Evolutionary conservation across 768 basidiomycete genomes (phyloP).

Genomic region (Rhizopogon sp.): DNA sequence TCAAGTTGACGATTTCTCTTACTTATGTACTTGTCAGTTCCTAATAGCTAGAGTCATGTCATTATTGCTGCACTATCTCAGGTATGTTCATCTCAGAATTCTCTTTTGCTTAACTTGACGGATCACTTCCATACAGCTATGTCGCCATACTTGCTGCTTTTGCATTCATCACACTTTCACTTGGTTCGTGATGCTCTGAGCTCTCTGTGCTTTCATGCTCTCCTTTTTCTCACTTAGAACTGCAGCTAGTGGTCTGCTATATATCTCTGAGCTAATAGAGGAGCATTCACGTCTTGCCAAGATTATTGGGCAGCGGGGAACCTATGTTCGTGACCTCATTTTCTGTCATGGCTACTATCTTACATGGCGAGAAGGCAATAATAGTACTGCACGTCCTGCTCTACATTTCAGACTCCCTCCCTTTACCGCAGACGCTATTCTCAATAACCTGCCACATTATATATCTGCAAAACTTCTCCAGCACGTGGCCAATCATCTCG

Average conservation of each 20-base stretch:
- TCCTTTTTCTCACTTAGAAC: slow-evolving; percentile 6
- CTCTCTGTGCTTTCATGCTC: not conserved
- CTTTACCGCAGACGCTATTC: slow-evolving; percentile 67
- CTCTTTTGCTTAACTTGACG: slow-evolving; percentile 1
- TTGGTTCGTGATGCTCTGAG: slow-evolving; percentile 50
- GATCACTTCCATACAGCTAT: slow-evolving; percentile 44
- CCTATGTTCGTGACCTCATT: slow-evolving; percentile 62
- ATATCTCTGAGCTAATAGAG: slow-evolving; percentile 93
- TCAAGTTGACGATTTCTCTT: not conserved
- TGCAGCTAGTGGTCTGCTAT: slow-evolving; percentile 87
- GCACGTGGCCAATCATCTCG: slow-evolving; percentile 89
- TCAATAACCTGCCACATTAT: slow-evolving; percentile 81
- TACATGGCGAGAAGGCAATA: slow-evolving; percentile 50
- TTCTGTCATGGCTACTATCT: not conserved
- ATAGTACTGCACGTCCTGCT: slow-evolving; percentile 74
- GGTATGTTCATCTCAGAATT: slow-evolving; percentile 33
- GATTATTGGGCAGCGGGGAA: slow-evolving; percentile 73
- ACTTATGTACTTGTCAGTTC: not conserved
- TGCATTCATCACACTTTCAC: slow-evolving; percentile 84
- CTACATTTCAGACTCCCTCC: slow-evolving; percentile 77
- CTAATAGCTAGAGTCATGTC: not conserved
- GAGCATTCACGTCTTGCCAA: slow-evolving; percentile 87
- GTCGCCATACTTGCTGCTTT: slow-evolving; percentile 73
- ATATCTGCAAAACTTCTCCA: slow-evolving; percentile 91
- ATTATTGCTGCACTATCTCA: slow-evolving; percentile 51